Percentiles rank a stretch among this genome's conserved stretches.
These are phyloP conservation scores for Choanephora cucurbitarum DNA, from an alignment of 371 early-diverging fungal genomes.

Conservation along the genomic window DNA sequence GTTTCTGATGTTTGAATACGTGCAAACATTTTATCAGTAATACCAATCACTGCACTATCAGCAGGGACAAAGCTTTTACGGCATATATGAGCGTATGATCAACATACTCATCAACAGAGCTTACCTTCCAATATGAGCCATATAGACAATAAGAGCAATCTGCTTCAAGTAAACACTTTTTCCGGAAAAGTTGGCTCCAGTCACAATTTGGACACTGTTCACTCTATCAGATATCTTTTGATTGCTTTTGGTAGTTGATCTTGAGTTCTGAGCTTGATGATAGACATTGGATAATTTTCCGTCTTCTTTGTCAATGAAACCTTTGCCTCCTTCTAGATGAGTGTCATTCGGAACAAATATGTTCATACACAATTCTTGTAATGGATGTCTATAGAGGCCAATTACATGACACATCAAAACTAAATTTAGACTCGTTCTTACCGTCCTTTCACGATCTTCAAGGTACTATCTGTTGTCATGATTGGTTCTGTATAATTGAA, in stretches of 20 bases:
- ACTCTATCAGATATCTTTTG: neutral
- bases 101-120: too few species aligned
- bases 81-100: slow-evolving; percentile 13
- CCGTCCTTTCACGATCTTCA: slow-evolving; percentile 64
- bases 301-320: neutral
- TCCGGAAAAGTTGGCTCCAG: slow-evolving; percentile 80
- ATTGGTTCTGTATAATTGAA: slow-evolving; percentile 60
- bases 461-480: slow-evolving; percentile 50
- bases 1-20: slow-evolving; percentile 67
- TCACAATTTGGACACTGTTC: slow-evolving; percentile 58
- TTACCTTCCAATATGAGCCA: slow-evolving; percentile 83
- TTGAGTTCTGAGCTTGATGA: neutral
- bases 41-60: slow-evolving; percentile 71
- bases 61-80: slow-evolving; percentile 93
- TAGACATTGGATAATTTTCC: neutral
- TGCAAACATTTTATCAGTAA: slow-evolving; percentile 90
- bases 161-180: slow-evolving; percentile 82
- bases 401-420: too few species aligned
- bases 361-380: slow-evolving; percentile 67
- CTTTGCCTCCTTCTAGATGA: slow-evolving; percentile 40
- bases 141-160: slow-evolving; percentile 71
- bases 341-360: slow-evolving; percentile 71
- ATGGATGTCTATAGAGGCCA: slow-evolving; percentile 71
- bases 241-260: neutral
- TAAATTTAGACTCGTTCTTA: too few species aligned